Evolutionary conservation across 1,284 basidiomycete genomes (phyloP).

Genomic region (Cryptococcus sp.): DNA sequence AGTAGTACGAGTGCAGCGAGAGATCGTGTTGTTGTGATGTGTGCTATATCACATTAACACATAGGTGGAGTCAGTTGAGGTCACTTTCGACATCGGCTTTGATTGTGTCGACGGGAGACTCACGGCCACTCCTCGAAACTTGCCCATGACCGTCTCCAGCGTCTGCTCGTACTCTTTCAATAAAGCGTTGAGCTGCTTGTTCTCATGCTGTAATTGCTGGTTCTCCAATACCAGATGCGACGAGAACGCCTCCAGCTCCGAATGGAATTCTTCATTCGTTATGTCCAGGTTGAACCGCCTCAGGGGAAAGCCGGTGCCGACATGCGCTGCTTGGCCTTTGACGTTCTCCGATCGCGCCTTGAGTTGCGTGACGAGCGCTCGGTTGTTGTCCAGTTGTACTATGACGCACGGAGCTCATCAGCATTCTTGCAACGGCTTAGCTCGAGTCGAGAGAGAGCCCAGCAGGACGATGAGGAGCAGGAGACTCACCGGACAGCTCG

Average conservation of each 20-base stretch:
- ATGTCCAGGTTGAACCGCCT: constrained; percentile 93
- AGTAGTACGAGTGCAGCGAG: constrained; percentile 87
- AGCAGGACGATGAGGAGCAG: not conserved
- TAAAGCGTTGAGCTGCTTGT: constrained; percentile 83
- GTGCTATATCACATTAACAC: constrained; percentile 58
- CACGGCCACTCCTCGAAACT: constrained; percentile 90
- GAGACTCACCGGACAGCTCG: constrained; percentile 61
- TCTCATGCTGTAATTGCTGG: constrained; percentile 86
- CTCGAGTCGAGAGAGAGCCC: too few species aligned
- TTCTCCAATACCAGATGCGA: constrained; percentile 92
- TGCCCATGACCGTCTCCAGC: constrained; percentile 93
- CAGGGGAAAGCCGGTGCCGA: constrained; percentile 76
- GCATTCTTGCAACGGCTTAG: too few species aligned
- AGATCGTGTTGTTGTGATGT: constrained; percentile 91
- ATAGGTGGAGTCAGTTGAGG: too few species aligned
- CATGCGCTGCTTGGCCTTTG: constrained; percentile 79
- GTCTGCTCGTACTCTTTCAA: constrained; percentile 94
- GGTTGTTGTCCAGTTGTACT: constrained; percentile 84
- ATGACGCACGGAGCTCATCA: too few species aligned
- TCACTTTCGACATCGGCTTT: not conserved
- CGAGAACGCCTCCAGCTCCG: constrained; percentile 86
- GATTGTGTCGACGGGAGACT: constrained; percentile 48
- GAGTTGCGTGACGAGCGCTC: constrained; percentile 72
- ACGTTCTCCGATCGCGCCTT: constrained; percentile 74
- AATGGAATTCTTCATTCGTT: constrained; percentile 88